Percentiles rank a stretch among this genome's conserved stretches.
These are phyloP conservation scores for Diaporthe citrichinensis DNA, from an alignment of 2,329 filamentous ascomycete genomes.

Conservation along the genomic window DNA sequence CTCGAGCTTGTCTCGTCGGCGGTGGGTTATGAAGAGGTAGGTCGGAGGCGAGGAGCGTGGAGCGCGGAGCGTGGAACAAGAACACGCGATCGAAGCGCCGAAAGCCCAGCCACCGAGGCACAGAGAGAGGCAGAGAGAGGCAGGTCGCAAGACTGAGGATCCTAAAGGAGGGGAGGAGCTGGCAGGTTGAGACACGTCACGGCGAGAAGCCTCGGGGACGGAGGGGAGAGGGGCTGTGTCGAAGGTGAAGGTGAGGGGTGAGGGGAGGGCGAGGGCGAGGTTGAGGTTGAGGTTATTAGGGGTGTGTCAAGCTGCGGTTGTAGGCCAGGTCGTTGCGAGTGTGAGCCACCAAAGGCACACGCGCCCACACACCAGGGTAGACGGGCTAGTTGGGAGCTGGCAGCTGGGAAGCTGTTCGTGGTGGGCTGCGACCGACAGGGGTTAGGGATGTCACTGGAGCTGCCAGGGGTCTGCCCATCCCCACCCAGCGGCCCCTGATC, in stretches of 20 bases:
- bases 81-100: slow-evolving; percentile 31
- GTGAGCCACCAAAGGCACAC: slow-evolving; percentile 19
- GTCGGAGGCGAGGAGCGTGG: not conserved
- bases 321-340: slow-evolving; percentile 1
- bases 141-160: slow-evolving; percentile 18
- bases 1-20: slow-evolving; percentile 40
- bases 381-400: slow-evolving; percentile 20
- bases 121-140: slow-evolving; percentile 25
- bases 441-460: slow-evolving; percentile 25
- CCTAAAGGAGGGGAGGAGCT: slow-evolving; percentile 24
- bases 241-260: slow-evolving; percentile 20
- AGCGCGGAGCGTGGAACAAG: slow-evolving; percentile 12
- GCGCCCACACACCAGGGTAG: not conserved
- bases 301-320: slow-evolving; percentile 23
- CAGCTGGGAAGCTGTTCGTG: slow-evolving; percentile 24
- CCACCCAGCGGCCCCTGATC: slow-evolving; percentile 24
- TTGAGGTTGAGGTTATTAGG: slow-evolving; percentile 24
- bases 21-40: slow-evolving; percentile 7
- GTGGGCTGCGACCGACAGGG: slow-evolving; percentile 33
- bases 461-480: slow-evolving; percentile 25
- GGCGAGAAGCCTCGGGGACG: slow-evolving; percentile 24
- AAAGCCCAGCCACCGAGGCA: slow-evolving; percentile 30
- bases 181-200: slow-evolving; percentile 22
- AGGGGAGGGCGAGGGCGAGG: slow-evolving; percentile 8
- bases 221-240: slow-evolving; percentile 18